Base-by-base conservation (phyloP, 2,329 filamentous ascomycete genomes). In the Hymenoscyphus occultus region DNA sequence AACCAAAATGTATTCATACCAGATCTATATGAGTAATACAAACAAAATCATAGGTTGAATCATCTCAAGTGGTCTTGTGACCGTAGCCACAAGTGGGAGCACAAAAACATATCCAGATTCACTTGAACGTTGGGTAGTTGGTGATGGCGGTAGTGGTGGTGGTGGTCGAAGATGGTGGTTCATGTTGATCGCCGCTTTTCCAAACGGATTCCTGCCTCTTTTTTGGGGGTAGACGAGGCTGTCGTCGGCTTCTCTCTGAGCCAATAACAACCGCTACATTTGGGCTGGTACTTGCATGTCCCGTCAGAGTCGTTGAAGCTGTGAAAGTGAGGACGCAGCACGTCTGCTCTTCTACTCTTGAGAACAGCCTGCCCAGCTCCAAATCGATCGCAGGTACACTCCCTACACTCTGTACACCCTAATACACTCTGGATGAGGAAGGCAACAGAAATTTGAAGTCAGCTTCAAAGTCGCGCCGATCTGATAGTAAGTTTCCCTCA, bases 191-290 rank as follows among this genome's bases (percentile, higher is more conserved):
- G 56, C 56, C 56, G 31, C 56, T 58, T 39, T 35, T 39, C 14
- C 6, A 1, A 1, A n/a, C 7, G 1, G 13, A 40, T 59, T 59
- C 16, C n/a, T 19, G 56, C 56, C 56, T 59, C 19, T 39, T n/a
- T 32, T 12, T 19, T 28, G 3, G 16, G 56, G 56, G n/a, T 39
- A 59, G 56, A 58, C 16, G 56, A 59, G 56, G 56, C 56, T 59
- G 32, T 39, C 56, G 32, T 59, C 56, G 56, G 35, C 35, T 35
- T 35, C 35, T 5, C 35, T 35, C 35, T 35, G 2, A 35, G 35
- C 22, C 48, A 10, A 54, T 40, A 40, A 5, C 32, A 16, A 22
- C 31, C 32, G 56, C 35, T 59, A 16, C 16, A 32, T 58, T 59
- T 39, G 5, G n/a, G 56, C 56, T 32, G 19, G 31, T 16, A 28